A percentile compares a stretch with the other conserved stretches of the same genome.
phyloP scores from a whole-genome alignment of 805 yeast genomes.

The Zygoascus ofunaensis region DNA sequence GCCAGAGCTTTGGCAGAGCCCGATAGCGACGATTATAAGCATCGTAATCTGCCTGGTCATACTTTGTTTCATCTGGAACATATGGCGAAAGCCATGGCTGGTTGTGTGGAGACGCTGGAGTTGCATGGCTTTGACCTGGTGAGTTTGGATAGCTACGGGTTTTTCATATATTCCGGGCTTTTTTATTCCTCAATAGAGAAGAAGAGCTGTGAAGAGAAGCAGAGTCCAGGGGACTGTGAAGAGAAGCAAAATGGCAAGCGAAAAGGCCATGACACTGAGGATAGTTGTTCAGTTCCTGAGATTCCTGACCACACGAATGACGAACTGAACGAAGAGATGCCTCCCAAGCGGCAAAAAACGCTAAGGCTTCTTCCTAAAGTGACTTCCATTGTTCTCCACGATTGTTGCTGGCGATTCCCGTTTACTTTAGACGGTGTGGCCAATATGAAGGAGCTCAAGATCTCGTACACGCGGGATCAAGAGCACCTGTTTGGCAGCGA shows the following conservation, averaged over 20 bases:
- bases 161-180: neutral
- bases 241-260: neutral
- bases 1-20: too few relatives aligned
- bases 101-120: neutral
- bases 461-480: neutral
- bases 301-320: too few relatives aligned
- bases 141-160: neutral
- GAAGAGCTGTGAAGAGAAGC: neutral
- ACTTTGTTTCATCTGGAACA: neutral
- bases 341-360: neutral
- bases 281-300: too few relatives aligned
- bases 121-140: neutral
- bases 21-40: too few relatives aligned
- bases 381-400: neutral
- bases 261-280: neutral
- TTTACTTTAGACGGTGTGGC: neutral
- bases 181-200: neutral
- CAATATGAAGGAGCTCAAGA: neutral
- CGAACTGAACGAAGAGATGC: neutral
- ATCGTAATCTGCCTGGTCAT: neutral
- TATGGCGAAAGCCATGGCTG: neutral
- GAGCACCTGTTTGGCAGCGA: neutral
- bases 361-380: neutral
- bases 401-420: constrained; percentile 3
- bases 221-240: neutral